These are phyloP conservation scores for Phaeolepiota aurea DNA, from an alignment of 768 basidiomycete genomes.

Conservation along the genomic window DNA sequence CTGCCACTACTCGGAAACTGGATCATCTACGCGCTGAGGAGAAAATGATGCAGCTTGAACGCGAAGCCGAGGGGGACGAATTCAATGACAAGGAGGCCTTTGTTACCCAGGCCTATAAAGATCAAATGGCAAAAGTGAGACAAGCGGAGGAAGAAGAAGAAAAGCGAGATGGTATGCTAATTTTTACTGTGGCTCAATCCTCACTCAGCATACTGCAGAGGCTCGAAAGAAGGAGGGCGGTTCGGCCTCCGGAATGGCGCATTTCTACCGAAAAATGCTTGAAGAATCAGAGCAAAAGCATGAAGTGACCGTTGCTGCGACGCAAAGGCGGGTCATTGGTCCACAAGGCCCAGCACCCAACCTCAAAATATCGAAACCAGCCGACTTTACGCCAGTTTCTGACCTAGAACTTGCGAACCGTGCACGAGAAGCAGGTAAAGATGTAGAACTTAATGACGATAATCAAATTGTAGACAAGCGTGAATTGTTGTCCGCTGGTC, in stretches of 20 bases:
- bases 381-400: constrained; percentile 50
- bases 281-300: constrained; percentile 78
- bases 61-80: constrained; percentile 88
- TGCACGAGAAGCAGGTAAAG: constrained; percentile 69
- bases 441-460: constrained; percentile 93
- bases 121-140: constrained; percentile 89
- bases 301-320: constrained; percentile 80
- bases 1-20: constrained; percentile 80
- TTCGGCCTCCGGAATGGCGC: constrained; percentile 67
- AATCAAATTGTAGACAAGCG: constrained; percentile 96
- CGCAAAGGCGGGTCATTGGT: constrained; percentile 50
- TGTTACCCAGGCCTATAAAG: constrained; percentile 95
- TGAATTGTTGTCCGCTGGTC: constrained; percentile 81
- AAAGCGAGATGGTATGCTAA: constrained; percentile 67
- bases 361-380: constrained; percentile 70
- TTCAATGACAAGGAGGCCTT: constrained; percentile 95
- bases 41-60: constrained; percentile 92
- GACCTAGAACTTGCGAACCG: constrained; percentile 67
- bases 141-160: constrained; percentile 91
- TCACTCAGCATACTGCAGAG: constrained; percentile 26
- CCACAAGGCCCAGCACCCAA: constrained; percentile 59
- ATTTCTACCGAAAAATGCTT: constrained; percentile 74
- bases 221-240: constrained; percentile 52
- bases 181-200: background rate
- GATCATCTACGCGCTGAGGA: constrained; percentile 94